Evolutionary conservation across 805 yeast genomes (phyloP).

Genomic region (Tetrapisispora namnaoensis): DNA sequence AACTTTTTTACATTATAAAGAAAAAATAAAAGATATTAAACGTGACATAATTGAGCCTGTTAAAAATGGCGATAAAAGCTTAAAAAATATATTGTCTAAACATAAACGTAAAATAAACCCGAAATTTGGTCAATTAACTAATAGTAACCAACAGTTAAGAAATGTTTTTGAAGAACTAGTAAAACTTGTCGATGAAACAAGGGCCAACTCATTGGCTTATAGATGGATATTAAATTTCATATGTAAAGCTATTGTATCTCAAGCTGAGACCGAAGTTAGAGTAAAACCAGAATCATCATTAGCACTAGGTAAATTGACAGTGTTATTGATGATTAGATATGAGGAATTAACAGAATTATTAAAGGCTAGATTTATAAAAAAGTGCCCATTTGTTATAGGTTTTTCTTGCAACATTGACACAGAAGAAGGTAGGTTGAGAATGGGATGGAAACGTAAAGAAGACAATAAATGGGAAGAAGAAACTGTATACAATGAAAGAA

Average conservation of each 20-base stretch:
- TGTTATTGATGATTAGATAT: conserved; percentile 40
- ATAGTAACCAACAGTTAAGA: conserved; percentile 49
- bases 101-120: conserved; percentile 74
- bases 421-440: conserved; percentile 65
- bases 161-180: conserved; percentile 43
- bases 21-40: conserved; percentile 51
- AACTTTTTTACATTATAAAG: conserved; percentile 39
- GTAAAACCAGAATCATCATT: conserved; percentile 69
- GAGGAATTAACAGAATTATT: conserved; percentile 34
- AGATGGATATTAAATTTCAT: conserved; percentile 72
- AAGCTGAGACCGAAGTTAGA: conserved; percentile 86
- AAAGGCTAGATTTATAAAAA: conserved; percentile 77
- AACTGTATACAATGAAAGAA: conserved; percentile 68
- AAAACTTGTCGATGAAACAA: conserved; percentile 40
- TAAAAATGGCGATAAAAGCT: conserved; percentile 36
- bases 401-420: conserved; percentile 66
- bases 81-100: conserved; percentile 46
- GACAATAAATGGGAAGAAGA: conserved; percentile 43
- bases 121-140: conserved; percentile 84
- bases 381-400: conserved; percentile 85
- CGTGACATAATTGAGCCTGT: conserved; percentile 46
- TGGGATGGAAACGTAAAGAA: conserved; percentile 73
- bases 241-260: conserved; percentile 78
- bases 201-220: conserved; percentile 42
- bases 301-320: conserved; percentile 64